Base-by-base conservation (phyloP, 176 grass and related monocot genomes). In the Triticum monococcum region DNA sequence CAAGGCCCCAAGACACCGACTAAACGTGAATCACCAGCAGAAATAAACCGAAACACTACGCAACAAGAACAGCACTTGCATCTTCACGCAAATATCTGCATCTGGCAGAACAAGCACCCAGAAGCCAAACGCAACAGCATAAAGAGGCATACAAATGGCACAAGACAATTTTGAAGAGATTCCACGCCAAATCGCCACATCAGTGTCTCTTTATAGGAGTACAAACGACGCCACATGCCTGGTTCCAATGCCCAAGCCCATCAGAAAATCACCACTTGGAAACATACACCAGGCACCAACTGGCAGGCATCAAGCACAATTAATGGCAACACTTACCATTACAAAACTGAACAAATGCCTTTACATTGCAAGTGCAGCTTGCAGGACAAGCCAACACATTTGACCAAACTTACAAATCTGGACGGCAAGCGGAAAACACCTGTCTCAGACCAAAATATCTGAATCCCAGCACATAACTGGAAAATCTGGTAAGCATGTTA, bases 361-460 rank as follows among this genome's bases (percentile, higher is more conserved):
- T 66, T 85, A 89, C 81, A 80, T n/a, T 72, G n/a, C 40, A 8
- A 33, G 26, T 36, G 46, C 24, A 28, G 57, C 71, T 25, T 77
- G 12, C 40, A 37, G 33, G 8, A 17, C 52, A 38, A 73, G 7
- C 1, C 72, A 65, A 38, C 3, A 73, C 18, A 52, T 64, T 66
- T 65, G 78, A 50, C 8, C 68, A 37, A 69, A 68, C 50, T 90
- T 86, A 78, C 79, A 86, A 77, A 79, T 90, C 79, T 83, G 89
- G 89, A 90, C 89, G 84, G 79, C 88, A 72, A 64, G 40, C 23
- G 0, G 17, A 56, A 86, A 86, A 79, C 8, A 69, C 65, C 84
- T 17, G 83, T 90, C 88, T 83, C 89, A 90, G 84, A 90, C 48
- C 24, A 86, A 86, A 73, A 56, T 54, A 81, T 64, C 72, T 41